These are phyloP conservation scores for Acer yangbiense DNA, from an alignment of 345 rosid genomes.

Conservation along the genomic window DNA sequence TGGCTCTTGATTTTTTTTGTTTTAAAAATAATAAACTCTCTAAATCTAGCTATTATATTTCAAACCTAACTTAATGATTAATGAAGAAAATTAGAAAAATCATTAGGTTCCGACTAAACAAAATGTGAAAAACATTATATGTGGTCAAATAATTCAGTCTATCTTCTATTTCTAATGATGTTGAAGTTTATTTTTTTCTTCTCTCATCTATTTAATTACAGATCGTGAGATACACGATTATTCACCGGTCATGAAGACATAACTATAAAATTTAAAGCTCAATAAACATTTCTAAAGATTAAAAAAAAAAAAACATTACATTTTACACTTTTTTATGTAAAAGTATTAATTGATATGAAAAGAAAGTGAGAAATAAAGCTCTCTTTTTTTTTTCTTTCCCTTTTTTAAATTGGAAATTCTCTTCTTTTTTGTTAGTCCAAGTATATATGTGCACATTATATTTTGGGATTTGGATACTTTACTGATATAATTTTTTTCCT, in stretches of 20 bases:
- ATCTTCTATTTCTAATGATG: not conserved
- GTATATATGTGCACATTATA: not conserved
- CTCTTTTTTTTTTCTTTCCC: not conserved
- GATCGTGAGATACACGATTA: too few species aligned
- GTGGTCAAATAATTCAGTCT: constrained; percentile 2
- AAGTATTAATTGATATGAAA: not conserved
- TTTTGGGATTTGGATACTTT: too few species aligned
- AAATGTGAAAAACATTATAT: not conserved
- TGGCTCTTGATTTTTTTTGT: too few species aligned
- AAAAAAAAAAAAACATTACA: not conserved
- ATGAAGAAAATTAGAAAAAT: not conserved
- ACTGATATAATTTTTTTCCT: too few species aligned
- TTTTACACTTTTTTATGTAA: not conserved
- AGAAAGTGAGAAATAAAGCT: not conserved
- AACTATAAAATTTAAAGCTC: too few species aligned
- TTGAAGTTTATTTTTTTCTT: not conserved
- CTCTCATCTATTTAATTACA: not conserved
- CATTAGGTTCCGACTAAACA: not conserved
- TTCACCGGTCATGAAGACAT: too few species aligned
- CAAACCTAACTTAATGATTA: constrained; percentile 8
- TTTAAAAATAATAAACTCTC: not conserved
- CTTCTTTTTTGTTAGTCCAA: not conserved
- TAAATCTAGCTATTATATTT: not conserved
- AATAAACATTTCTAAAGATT: not conserved
- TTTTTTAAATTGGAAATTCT: not conserved